A percentile compares a stretch with the other conserved stretches of the same genome.
These are phyloP conservation scores for Euphrasia arctica DNA, from an alignment of 305 asterid species.

Conservation along the genomic window DNA sequence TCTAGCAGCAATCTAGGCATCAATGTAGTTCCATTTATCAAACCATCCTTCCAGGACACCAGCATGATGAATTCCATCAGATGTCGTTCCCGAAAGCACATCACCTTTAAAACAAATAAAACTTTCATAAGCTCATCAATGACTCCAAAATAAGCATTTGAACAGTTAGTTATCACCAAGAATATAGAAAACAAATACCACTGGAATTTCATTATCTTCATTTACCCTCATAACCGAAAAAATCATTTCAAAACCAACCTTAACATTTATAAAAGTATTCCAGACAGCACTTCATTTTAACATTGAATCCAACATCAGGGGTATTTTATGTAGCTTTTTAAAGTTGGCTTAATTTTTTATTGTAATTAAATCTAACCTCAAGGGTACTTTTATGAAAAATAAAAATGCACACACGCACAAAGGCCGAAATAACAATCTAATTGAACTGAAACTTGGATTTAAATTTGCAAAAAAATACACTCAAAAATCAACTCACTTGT, in stretches of 20 bases:
- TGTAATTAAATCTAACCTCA: neutral
- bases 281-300: neutral
- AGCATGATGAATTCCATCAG: constrained; percentile 80
- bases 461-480: no score
- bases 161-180: neutral
- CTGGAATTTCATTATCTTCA: neutral
- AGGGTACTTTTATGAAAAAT: neutral
- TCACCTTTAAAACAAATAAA: constrained; percentile 60
- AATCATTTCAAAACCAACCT: no score
- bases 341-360: no score
- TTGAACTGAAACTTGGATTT: no score
- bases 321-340: no score
- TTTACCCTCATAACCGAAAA: neutral
- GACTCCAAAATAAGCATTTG: constrained; percentile 2
- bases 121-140: constrained; percentile 15
- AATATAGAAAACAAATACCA: neutral
- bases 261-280: no score
- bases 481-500: no score
- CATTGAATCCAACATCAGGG: no score
- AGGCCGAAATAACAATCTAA: constrained; percentile 10
- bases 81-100: constrained; percentile 95
- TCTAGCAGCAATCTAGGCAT: constrained; percentile 90
- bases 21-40: constrained; percentile 62
- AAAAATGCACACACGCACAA: constrained; percentile 15
- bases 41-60: constrained; percentile 98